phyloP scores from a whole-genome alignment of 2,329 filamentous ascomycete genomes.

The Alternaria rosae region DNA sequence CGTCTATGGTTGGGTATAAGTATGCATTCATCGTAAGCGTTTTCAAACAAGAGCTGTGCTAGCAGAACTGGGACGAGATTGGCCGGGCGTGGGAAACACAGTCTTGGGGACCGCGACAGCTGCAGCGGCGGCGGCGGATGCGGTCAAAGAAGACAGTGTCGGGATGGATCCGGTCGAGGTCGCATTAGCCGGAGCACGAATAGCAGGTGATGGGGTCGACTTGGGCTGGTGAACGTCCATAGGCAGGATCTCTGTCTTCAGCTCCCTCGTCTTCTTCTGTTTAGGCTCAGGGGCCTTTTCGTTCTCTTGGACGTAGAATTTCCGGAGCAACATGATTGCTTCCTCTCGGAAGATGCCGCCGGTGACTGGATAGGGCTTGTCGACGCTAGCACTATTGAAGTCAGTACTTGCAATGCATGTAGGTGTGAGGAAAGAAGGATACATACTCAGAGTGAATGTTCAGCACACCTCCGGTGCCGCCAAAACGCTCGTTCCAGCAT shows the following conservation, averaged over 20 bases:
- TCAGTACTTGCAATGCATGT: constrained; percentile 14
- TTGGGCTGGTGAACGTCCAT: constrained; percentile 52
- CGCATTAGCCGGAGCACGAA: constrained; percentile 8
- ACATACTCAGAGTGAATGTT: constrained; percentile 76
- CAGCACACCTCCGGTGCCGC: constrained; percentile 92
- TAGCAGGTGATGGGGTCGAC: constrained; percentile 32
- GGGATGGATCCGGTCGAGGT: constrained; percentile 9
- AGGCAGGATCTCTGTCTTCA: constrained; percentile 66
- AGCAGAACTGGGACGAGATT: constrained; percentile 4
- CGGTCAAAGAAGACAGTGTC: constrained; percentile 10
- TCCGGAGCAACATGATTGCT: constrained; percentile 87
- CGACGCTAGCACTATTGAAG: constrained; percentile 67
- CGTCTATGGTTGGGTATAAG: constrained; percentile 3
- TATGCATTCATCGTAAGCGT: not conserved
- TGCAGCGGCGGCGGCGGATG: constrained; percentile 5
- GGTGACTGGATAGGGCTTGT: constrained; percentile 80
- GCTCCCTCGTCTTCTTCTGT: constrained; percentile 68
- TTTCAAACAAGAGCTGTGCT: constrained; percentile 10
- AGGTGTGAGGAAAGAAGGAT: not conserved
- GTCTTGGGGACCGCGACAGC: constrained; percentile 3
- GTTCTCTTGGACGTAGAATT: constrained; percentile 98
- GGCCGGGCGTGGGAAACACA: not conserved
- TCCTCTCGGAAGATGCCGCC: constrained; percentile 90
- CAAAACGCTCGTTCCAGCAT: constrained; percentile 95
- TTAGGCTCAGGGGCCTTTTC: constrained; percentile 76